Evolutionary conservation across 225 moss, liverwort and hornwort genomes (phyloP).

Genomic region (Sphagnum tenellum): DNA sequence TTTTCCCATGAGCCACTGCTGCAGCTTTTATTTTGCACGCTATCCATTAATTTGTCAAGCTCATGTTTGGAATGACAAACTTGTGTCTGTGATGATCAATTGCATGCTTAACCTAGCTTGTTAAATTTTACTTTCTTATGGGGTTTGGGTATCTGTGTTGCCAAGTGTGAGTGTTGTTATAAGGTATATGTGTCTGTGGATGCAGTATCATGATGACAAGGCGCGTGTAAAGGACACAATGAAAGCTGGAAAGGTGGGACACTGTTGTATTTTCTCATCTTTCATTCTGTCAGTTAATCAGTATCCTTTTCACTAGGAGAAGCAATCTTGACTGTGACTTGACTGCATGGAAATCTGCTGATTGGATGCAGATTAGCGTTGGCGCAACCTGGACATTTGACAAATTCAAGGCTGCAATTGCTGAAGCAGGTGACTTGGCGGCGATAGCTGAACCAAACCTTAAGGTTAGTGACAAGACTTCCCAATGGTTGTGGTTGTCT

Average conservation of each 20-base stretch:
- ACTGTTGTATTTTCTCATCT: not conserved
- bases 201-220: constrained; percentile 95
- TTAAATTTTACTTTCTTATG: too few species aligned
- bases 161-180: too few species aligned
- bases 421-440: constrained; percentile 99
- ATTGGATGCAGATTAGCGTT: constrained; percentile 58
- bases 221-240: constrained; percentile 89
- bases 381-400: constrained; percentile 84
- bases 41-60: too few species aligned
- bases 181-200: not conserved
- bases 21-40: too few species aligned
- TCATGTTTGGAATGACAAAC: too few species aligned
- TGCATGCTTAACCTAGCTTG: too few species aligned
- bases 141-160: too few species aligned
- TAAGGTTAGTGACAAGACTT: constrained; percentile 95
- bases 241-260: constrained; percentile 87
- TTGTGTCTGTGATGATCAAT: too few species aligned
- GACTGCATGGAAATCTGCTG: not conserved
- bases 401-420: constrained; percentile 98
- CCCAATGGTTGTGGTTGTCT: constrained; percentile 47
- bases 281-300: not conserved
- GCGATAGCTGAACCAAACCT: constrained; percentile 99
- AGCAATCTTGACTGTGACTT: too few species aligned
- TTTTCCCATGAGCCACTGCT: too few species aligned
- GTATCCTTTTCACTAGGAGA: not conserved